These are phyloP conservation scores for Claviceps spartinae DNA, from an alignment of 2,329 filamentous ascomycete genomes.

Conservation along the genomic window DNA sequence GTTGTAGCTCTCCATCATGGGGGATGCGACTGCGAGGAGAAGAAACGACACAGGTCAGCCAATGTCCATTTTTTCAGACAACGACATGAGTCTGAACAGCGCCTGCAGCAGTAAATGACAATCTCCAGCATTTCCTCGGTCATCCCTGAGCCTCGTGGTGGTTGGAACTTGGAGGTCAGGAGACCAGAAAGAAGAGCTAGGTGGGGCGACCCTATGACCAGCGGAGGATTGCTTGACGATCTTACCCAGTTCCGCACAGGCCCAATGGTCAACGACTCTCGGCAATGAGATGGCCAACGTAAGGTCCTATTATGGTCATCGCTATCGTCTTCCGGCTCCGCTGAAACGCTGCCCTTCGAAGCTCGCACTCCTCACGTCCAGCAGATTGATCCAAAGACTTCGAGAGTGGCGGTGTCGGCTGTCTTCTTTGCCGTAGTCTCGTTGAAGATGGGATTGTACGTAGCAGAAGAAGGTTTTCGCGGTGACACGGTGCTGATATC, in stretches of 20 bases:
- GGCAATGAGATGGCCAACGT: conserved; percentile 31
- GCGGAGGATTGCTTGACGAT: not conserved
- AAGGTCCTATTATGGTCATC: conserved; percentile 26
- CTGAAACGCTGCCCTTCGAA: conserved; percentile 13
- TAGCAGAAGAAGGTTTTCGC: conserved; percentile 6
- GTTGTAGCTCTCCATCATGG: conserved; percentile 45
- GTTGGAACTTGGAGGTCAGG: not conserved
- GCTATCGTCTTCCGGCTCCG: conserved; percentile 18
- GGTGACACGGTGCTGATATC: conserved; percentile 5
- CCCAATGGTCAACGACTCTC: conserved; percentile 33
- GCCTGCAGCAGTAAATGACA: not conserved
- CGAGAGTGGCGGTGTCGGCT: conserved; percentile 1
- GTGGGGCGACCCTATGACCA: conserved; percentile 2
- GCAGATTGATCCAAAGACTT: not conserved
- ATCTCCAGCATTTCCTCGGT: not conserved
- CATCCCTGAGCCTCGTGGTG: conserved; percentile 2
- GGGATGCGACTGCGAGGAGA: conserved; percentile 15
- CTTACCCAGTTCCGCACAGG: conserved; percentile 25
- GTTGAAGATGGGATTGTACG: not conserved
- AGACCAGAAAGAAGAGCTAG: not conserved
- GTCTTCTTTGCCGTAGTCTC: conserved; percentile 1
- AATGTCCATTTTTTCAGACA: conserved; percentile 2
- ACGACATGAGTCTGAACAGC: not conserved
- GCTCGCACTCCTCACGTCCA: conserved; percentile 12
- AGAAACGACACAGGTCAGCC: conserved; percentile 4